Evolutionary conservation across 1,284 basidiomycete species (phyloP).

Genomic region (Agaricales sp.): DNA sequence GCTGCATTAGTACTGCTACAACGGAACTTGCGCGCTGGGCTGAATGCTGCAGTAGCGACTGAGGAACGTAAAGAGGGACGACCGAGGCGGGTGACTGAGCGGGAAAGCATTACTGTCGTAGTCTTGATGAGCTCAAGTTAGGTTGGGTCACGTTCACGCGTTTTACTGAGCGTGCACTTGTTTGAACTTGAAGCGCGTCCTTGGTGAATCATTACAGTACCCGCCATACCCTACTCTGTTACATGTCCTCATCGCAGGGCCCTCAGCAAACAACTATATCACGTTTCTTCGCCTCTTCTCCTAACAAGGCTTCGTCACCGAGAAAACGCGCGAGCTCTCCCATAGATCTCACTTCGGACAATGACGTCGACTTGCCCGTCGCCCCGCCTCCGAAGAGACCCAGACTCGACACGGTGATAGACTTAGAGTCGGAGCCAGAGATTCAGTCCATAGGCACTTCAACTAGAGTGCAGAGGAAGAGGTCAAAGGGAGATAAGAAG

Average conservation of each 20-base stretch:
- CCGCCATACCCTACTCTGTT: too few relatives aligned
- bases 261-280: constrained; percentile 39
- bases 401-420: constrained; percentile 23
- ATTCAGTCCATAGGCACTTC: too few relatives aligned
- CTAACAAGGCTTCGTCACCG: constrained; percentile 20
- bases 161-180: too few relatives aligned
- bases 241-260: constrained; percentile 12
- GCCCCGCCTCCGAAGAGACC: constrained; percentile 15
- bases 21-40: constrained; percentile 1
- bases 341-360: constrained; percentile 46
- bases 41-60: too few relatives aligned
- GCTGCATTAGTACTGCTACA: not conserved
- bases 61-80: not conserved
- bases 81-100: not conserved
- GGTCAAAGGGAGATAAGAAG: not conserved
- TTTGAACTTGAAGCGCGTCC: too few relatives aligned
- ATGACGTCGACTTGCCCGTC: constrained; percentile 20
- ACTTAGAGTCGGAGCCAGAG: not conserved
- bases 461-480: not conserved
- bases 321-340: constrained; percentile 25
- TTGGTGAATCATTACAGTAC: too few relatives aligned
- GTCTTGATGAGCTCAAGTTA: too few relatives aligned
- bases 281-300: constrained; percentile 32
- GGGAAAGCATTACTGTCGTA: too few relatives aligned
- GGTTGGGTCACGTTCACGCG: too few relatives aligned